These are phyloP conservation scores for Taxillus chinensis DNA, from an alignment of 164 flowering plant genomes.

Conservation along the genomic window DNA sequence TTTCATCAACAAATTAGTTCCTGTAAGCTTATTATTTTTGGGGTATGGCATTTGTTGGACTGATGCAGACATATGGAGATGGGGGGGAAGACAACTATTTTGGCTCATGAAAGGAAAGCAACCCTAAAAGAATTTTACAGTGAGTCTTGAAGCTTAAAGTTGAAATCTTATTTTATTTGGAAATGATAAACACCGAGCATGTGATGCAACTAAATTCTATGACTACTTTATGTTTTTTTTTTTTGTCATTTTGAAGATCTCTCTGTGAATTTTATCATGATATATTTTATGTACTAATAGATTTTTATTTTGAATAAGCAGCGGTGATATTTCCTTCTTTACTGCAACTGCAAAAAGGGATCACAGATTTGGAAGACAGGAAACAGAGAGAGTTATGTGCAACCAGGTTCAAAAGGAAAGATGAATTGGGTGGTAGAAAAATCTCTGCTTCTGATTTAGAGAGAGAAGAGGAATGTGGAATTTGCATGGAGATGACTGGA, in stretches of 20 bases:
- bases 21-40: neutral
- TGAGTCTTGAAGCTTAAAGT: slow-evolving; percentile 9
- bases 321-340: slow-evolving; percentile 34
- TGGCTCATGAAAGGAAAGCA: slow-evolving; percentile 31
- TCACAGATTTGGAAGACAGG: slow-evolving; percentile 29
- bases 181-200: no score
- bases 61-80: slow-evolving; percentile 26
- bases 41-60: slow-evolving; percentile 3
- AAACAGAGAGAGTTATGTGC: slow-evolving; percentile 25
- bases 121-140: slow-evolving; percentile 35
- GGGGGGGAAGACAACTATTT: slow-evolving; percentile 35
- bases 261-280: no score
- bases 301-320: slow-evolving; percentile 1
- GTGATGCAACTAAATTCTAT: no score
- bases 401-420: slow-evolving; percentile 18
- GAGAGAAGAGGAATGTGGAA: slow-evolving; percentile 34
- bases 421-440: slow-evolving; percentile 15
- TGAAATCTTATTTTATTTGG: no score
- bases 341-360: slow-evolving; percentile 30
- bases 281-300: neutral
- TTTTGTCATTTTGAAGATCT: no score
- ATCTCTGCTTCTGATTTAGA: slow-evolving; percentile 19
- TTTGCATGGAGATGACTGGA: slow-evolving; percentile 28
- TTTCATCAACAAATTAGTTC: no score
- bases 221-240: no score